Percentiles rank a stretch among this genome's conserved stretches.
Conservation (phyloP, 495 filamentous ascomycete genomes). For the Hypomontagnella monticulosa region DNA sequence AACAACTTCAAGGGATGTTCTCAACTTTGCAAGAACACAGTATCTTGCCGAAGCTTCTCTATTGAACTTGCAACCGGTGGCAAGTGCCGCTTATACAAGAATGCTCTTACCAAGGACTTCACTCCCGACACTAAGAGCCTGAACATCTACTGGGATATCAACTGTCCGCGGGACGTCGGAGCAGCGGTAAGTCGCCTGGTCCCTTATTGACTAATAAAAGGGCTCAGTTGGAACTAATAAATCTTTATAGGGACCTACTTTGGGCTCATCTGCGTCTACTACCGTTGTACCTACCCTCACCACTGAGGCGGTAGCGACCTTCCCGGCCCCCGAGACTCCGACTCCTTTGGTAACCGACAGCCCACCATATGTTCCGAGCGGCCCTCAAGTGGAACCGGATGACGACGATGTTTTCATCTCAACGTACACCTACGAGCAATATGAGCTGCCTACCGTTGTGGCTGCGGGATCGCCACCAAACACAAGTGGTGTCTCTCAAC, state of each 20-base stretch:
- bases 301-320: conserved; percentile 1
- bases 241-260: not conserved
- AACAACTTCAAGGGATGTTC: conserved; percentile 24
- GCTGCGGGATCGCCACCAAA: not conserved
- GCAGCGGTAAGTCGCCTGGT: not conserved
- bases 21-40: conserved; percentile 16
- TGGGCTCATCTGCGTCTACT: not conserved
- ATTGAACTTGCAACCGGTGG: conserved; percentile 21
- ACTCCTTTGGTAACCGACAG: conserved; percentile 1
- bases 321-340: not conserved
- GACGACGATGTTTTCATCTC: conserved; percentile 18
- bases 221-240: not conserved
- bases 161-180: conserved; percentile 15
- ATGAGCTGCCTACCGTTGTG: not conserved
- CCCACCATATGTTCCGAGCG: conserved; percentile 16
- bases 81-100: conserved; percentile 22
- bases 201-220: not conserved
- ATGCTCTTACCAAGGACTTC: conserved; percentile 18
- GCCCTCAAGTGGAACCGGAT: conserved; percentile 11
- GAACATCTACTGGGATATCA: conserved; percentile 22
- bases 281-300: conserved; percentile 5
- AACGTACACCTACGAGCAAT: conserved; percentile 11
- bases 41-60: conserved; percentile 11
- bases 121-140: conserved; percentile 12
- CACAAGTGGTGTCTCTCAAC: conserved; percentile 9